Conservation (phyloP, 169 alveolate genomes). For the Plasmodium knowlesi region DNA sequence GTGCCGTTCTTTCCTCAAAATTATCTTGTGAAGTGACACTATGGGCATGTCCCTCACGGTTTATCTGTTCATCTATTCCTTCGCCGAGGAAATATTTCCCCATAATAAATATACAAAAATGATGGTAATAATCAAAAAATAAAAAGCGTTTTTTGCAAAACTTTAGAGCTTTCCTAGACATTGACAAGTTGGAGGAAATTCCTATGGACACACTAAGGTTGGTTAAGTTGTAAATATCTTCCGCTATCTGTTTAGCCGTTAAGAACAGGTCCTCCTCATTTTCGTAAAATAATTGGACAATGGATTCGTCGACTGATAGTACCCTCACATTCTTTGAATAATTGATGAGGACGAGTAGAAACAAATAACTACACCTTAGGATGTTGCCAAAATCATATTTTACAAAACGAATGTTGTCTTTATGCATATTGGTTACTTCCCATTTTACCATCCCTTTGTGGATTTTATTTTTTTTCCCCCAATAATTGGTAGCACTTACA, state of each 20-base stretch:
- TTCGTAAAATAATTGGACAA: conserved; percentile 63
- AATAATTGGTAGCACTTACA: conserved; percentile 61
- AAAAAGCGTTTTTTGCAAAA: conserved; percentile 71
- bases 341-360: conserved; percentile 41
- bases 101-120: conserved; percentile 46
- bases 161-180: conserved; percentile 41
- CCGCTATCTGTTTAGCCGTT: conserved; percentile 31
- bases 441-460: conserved; percentile 55
- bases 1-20: not conserved
- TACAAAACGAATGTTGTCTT: conserved; percentile 27
- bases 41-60: not conserved
- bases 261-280: conserved; percentile 25
- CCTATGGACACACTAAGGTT: conserved; percentile 58
- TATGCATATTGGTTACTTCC: conserved; percentile 48
- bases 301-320: conserved; percentile 53
- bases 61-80: not conserved
- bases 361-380: conserved; percentile 53
- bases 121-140: conserved; percentile 71
- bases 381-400: conserved; percentile 65
- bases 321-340: conserved; percentile 63
- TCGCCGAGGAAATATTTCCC: not conserved
- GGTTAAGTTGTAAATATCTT: conserved; percentile 55
- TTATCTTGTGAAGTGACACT: not conserved
- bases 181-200: conserved; percentile 13
- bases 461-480: conserved; percentile 62